Conservation (phyloP, 164 flowering plant species). For the Dillenia turbinata region DNA sequence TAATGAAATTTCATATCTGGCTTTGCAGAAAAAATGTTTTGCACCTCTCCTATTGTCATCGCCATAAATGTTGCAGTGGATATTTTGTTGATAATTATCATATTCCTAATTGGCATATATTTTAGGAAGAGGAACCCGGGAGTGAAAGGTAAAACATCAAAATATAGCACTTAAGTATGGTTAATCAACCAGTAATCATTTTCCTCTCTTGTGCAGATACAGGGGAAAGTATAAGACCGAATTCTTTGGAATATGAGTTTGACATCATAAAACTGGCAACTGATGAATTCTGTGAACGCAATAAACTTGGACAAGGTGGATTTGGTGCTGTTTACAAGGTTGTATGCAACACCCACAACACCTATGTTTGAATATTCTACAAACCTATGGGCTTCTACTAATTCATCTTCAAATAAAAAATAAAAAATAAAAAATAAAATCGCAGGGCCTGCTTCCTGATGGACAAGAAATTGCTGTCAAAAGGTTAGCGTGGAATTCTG, state of each 20-base stretch:
- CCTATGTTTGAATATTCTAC: too few relatives aligned
- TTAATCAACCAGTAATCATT: too few relatives aligned
- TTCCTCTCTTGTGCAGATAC: background rate
- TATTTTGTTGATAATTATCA: slow-evolving; percentile 5
- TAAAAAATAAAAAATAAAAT: background rate
- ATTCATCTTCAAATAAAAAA: background rate
- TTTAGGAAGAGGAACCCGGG: slow-evolving; percentile 4
- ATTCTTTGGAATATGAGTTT: slow-evolving; percentile 32
- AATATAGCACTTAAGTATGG: too few relatives aligned
- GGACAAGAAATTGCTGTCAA: slow-evolving; percentile 15
- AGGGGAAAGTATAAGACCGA: slow-evolving; percentile 6
- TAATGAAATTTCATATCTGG: too few relatives aligned
- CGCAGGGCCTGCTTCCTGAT: slow-evolving; percentile 27
- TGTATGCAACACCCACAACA: too few relatives aligned
- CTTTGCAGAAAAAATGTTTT: slow-evolving; percentile 10
- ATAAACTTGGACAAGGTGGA: slow-evolving; percentile 14
- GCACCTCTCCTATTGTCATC: slow-evolving; percentile 6
- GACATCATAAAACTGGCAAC: slow-evolving; percentile 19
- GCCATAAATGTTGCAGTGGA: slow-evolving; percentile 15
- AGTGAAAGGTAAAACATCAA: slow-evolving; percentile 2
- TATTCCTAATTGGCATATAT: background rate
- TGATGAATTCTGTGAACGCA: slow-evolving; percentile 15
- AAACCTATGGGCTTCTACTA: too few relatives aligned
- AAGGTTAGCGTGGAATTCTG: slow-evolving; percentile 25
- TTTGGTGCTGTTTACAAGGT: slow-evolving; percentile 25